A percentile compares a stretch with the other conserved stretches of the same genome.
Evolutionary conservation across 805 yeast genomes (phyloP).

Genomic region (Kuraishia floccosa): DNA sequence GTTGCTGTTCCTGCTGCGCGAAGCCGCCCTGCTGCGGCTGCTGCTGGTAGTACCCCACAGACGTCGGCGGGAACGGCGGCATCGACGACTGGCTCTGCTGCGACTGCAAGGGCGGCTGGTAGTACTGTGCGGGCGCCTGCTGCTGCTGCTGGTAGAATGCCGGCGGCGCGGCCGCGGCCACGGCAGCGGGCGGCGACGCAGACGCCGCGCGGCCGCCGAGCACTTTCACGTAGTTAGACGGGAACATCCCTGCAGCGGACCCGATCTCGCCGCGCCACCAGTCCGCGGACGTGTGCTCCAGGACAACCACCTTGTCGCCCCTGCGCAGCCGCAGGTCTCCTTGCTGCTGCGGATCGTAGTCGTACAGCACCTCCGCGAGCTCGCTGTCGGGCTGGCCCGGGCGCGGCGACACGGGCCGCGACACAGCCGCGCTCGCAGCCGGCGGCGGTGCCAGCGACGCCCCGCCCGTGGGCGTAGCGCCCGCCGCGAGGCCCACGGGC

Average conservation of each 20-base stretch:
- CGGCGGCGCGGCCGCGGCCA: slow-evolving; percentile 10
- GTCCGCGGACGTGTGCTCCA: slow-evolving; percentile 67
- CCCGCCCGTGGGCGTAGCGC: background rate
- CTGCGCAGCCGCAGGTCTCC: slow-evolving; percentile 56
- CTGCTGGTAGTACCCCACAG: slow-evolving; percentile 8
- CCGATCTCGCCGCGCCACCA: slow-evolving; percentile 83
- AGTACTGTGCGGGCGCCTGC: slow-evolving; percentile 5
- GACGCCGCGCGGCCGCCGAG: slow-evolving; percentile 5
- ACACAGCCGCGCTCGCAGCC: too few relatives aligned
- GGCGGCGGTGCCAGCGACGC: background rate
- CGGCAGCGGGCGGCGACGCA: slow-evolving; percentile 2
- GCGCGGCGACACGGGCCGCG: background rate
- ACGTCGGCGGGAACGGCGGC: slow-evolving; percentile 1
- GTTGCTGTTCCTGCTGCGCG: slow-evolving; percentile 4
- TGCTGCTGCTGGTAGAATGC: slow-evolving; percentile 9
- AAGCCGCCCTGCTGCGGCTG: slow-evolving; percentile 9
- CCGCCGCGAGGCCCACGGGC: background rate
- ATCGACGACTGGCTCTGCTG: slow-evolving; percentile 5
- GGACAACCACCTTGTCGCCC: slow-evolving; percentile 55
- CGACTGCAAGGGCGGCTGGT: slow-evolving; percentile 7
- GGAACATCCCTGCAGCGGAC: slow-evolving; percentile 71
- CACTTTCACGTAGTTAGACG: slow-evolving; percentile 69
- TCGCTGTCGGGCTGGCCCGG: slow-evolving; percentile 11
- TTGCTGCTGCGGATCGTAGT: slow-evolving; percentile 60
- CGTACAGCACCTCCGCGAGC: slow-evolving; percentile 61